Evolutionary conservation across 352 stramenopile species (phyloP).

Genomic region (Pythium plurisporium): DNA sequence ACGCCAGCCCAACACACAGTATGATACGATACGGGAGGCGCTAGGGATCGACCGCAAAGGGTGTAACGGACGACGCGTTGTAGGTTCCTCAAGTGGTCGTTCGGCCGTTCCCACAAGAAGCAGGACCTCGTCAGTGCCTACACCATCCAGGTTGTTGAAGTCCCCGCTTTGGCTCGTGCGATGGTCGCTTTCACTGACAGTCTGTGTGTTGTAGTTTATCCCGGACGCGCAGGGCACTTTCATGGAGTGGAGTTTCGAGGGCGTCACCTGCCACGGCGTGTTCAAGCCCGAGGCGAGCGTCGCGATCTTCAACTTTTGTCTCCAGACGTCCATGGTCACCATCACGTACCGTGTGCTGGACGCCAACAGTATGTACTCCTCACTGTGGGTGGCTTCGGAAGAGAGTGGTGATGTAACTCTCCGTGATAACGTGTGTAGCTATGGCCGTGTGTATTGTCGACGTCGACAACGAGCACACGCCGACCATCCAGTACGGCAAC

Average conservation of each 20-base stretch:
- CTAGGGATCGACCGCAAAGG: background rate
- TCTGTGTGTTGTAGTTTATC: constrained; percentile 49
- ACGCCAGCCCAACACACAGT: constrained; percentile 72
- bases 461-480: constrained; percentile 77
- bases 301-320: constrained; percentile 79
- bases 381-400: background rate
- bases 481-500: constrained; percentile 80
- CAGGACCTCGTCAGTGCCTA: constrained; percentile 72
- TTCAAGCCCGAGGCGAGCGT: constrained; percentile 79
- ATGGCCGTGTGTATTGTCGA: constrained; percentile 84
- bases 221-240: constrained; percentile 72
- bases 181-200: constrained; percentile 9
- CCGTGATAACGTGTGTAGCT: constrained; percentile 26
- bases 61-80: background rate
- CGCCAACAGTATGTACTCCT: constrained; percentile 53
- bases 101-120: constrained; percentile 62
- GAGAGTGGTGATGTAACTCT: background rate
- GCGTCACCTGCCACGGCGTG: constrained; percentile 75
- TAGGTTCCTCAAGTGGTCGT: constrained; percentile 81
- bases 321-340: constrained; percentile 81
- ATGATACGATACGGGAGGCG: background rate
- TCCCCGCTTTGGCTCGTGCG: too few relatives aligned
- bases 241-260: constrained; percentile 86
- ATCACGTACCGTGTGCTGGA: constrained; percentile 81
- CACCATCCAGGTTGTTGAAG: constrained; percentile 83